Percentiles rank a stretch among this genome's conserved stretches.
phyloP scores from a whole-genome alignment of 768 basidiomycete species.

The Auriscalpium orientale region DNA sequence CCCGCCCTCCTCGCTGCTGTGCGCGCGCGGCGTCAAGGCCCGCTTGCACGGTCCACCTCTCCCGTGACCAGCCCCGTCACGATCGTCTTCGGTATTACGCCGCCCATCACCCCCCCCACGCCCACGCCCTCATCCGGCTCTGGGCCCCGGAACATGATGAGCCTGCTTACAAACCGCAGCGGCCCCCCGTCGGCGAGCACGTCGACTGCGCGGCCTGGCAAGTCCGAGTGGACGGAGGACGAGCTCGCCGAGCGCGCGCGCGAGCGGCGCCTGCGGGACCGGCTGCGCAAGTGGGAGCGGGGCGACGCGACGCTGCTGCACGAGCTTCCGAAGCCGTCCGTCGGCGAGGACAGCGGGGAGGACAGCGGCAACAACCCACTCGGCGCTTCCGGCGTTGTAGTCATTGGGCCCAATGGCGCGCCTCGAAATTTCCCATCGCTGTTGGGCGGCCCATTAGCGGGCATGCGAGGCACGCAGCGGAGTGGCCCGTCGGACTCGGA shows the following conservation, averaged over 20 bases:
- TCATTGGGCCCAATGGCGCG: conserved; percentile 38
- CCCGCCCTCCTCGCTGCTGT: conserved; percentile 72
- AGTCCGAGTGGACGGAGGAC: conserved; percentile 59
- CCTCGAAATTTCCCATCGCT: conserved; percentile 30
- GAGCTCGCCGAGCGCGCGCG: conserved; percentile 57
- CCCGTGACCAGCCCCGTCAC: conserved; percentile 63
- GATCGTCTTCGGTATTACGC: conserved; percentile 84
- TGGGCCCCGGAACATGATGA: conserved; percentile 30
- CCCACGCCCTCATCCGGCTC: conserved; percentile 21
- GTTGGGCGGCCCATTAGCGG: conserved; percentile 15
- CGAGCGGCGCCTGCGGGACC: conserved; percentile 64
- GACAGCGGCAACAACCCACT: conserved; percentile 16
- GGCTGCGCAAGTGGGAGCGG: conserved; percentile 69
- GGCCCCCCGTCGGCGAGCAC: conserved; percentile 25
- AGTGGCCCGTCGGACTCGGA: conserved; percentile 12
- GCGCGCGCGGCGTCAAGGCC: conserved; percentile 63
- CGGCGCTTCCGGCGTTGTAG: conserved; percentile 34
- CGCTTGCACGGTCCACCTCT: conserved; percentile 51
- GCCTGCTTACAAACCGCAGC: conserved; percentile 38
- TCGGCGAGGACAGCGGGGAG: conserved; percentile 29
- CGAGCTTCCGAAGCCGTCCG: conserved; percentile 51
- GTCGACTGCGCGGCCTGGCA: conserved; percentile 28
- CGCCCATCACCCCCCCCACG: conserved; percentile 52
- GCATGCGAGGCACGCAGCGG: conserved; percentile 12
- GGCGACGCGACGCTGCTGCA: conserved; percentile 50